Conservation (phyloP, 2,329 filamentous ascomycete genomes). For the Penicillium sclerotiorum region DNA sequence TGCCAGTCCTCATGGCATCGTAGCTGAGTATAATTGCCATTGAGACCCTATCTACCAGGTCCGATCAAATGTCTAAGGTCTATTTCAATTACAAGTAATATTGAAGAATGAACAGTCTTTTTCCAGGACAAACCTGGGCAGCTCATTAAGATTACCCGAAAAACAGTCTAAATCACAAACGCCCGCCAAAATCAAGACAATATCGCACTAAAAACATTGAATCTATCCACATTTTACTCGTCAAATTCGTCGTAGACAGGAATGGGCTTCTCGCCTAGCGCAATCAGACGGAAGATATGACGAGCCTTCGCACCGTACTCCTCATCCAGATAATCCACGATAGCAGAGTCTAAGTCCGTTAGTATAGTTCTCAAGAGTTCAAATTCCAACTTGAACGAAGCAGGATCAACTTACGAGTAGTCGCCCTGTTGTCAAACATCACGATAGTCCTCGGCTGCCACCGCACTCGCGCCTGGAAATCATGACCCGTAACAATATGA, state of each 20-base stretch:
- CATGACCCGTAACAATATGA: constrained; percentile 50
- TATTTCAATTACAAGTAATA: too few relatives aligned
- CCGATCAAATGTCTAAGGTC: too few relatives aligned
- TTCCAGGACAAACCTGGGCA: not conserved
- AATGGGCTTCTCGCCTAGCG: constrained; percentile 54
- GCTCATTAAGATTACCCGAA: not conserved
- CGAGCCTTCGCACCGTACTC: constrained; percentile 50
- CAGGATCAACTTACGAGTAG: constrained; percentile 44
- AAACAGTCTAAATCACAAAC: constrained; percentile 9
- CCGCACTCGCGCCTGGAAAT: constrained; percentile 51
- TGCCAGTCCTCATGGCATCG: too few relatives aligned
- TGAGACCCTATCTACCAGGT: too few relatives aligned
- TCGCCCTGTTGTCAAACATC: constrained; percentile 54
- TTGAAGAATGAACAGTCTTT: not conserved
- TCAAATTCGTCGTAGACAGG: constrained; percentile 44
- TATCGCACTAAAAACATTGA: not conserved
- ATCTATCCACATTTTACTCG: constrained; percentile 13
- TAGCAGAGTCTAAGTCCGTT: constrained; percentile 48
- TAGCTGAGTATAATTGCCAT: too few relatives aligned
- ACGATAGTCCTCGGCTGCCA: constrained; percentile 56
- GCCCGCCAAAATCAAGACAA: constrained; percentile 5
- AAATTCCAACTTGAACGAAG: not conserved
- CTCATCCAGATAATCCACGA: constrained; percentile 53
- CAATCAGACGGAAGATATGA: constrained; percentile 55
- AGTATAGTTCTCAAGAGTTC: too few relatives aligned